These are phyloP conservation scores for Trichophyton schoenleinii DNA, from an alignment of 2,329 filamentous ascomycete species.

Conservation along the genomic window DNA sequence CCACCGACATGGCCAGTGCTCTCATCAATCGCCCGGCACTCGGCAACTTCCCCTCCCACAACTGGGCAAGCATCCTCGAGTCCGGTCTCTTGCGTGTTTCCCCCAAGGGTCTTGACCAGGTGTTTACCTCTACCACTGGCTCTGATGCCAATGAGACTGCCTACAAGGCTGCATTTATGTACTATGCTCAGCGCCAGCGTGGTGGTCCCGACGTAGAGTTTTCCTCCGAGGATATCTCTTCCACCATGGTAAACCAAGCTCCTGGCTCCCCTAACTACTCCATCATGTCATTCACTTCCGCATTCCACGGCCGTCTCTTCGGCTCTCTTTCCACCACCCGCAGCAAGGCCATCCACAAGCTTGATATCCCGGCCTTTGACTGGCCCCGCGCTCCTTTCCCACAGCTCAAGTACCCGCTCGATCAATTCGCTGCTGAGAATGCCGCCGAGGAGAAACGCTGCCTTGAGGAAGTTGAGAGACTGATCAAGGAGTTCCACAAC, in stretches of 20 bases:
- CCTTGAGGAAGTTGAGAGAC: conserved; percentile 67
- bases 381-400: conserved; percentile 90
- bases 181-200: conserved; percentile 66
- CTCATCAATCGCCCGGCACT: conserved; percentile 82
- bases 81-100: conserved; percentile 70
- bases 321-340: conserved; percentile 78
- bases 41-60: conserved; percentile 77
- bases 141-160: conserved; percentile 91
- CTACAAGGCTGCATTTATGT: conserved; percentile 95
- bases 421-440: conserved; percentile 68
- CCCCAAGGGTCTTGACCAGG: conserved; percentile 71
- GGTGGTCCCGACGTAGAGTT: conserved; percentile 68
- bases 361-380: conserved; percentile 89
- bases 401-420: conserved; percentile 70
- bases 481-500: conserved; percentile 66
- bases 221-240: conserved; percentile 59
- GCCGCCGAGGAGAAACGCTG: conserved; percentile 67
- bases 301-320: conserved; percentile 83
- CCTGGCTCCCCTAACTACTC: conserved; percentile 69
- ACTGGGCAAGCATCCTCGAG: conserved; percentile 70
- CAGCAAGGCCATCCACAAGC: conserved; percentile 87
- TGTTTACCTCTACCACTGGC: conserved; percentile 80
- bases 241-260: conserved; percentile 66
- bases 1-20: conserved; percentile 64
- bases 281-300: conserved; percentile 78